A percentile compares a stretch with the other conserved stretches of the same genome.
Conservation (phyloP, 78 protist species). For the Dictyostelium capitatum region DNA sequence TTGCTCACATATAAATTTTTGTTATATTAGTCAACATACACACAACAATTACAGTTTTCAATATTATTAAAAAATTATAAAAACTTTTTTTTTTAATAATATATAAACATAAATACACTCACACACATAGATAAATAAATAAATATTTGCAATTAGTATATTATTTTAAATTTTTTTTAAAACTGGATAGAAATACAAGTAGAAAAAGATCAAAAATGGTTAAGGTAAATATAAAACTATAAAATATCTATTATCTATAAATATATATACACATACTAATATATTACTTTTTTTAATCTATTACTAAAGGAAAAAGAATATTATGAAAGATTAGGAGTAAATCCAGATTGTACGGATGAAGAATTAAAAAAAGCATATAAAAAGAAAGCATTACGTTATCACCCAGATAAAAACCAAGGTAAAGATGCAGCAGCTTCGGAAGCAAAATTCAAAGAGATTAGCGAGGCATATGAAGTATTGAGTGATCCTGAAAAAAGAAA, state of each 20-base stretch:
- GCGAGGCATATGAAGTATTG: conserved; percentile 95
- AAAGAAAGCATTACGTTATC: conserved; percentile 96
- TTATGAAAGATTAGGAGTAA: conserved; percentile 73
- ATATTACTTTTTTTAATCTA: not conserved
- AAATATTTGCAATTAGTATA: not conserved
- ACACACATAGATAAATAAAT: not conserved
- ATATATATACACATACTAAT: not conserved
- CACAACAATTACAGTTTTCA: too few relatives aligned
- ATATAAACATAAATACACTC: not conserved
- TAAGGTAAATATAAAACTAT: conserved; percentile 26
- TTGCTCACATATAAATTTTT: too few relatives aligned
- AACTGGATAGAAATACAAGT: conserved; percentile 5
- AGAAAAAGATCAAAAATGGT: conserved; percentile 41
- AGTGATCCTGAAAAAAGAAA: conserved; percentile 92
- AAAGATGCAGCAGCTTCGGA: conserved; percentile 59
- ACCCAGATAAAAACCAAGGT: conserved; percentile 97
- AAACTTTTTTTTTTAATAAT: not conserved
- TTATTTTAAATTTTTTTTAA: not conserved
- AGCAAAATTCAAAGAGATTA: conserved; percentile 88
- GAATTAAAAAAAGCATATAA: conserved; percentile 77
- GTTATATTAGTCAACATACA: too few relatives aligned
- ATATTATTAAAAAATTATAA: not conserved
- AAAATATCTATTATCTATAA: too few relatives aligned
- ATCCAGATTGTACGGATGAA: conserved; percentile 47
- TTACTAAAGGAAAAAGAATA: conserved; percentile 50